Percentiles rank a stretch among this genome's conserved stretches.
These are phyloP conservation scores for Botrytis byssoidea DNA, from an alignment of 2,329 filamentous ascomycete genomes.

Conservation along the genomic window DNA sequence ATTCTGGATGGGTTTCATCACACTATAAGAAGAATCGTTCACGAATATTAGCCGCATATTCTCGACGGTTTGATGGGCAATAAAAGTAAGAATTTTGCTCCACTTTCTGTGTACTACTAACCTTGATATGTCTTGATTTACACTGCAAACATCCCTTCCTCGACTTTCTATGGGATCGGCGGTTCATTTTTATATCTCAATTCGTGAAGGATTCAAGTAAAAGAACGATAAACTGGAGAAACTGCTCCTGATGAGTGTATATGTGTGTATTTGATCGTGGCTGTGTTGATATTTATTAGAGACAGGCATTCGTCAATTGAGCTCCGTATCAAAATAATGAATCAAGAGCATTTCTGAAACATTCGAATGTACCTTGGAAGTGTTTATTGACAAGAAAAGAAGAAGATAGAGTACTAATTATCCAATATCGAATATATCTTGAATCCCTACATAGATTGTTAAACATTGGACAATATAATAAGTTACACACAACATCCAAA, in stretches of 20 bases:
- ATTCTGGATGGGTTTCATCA: slow-evolving; percentile 30
- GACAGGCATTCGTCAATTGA: neutral
- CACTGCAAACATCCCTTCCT: slow-evolving; percentile 30
- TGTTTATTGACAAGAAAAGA: neutral
- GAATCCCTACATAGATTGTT: neutral
- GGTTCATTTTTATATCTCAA: slow-evolving; percentile 12
- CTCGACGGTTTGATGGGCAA: neutral
- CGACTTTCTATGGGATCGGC: slow-evolving; percentile 32
- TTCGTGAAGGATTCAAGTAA: neutral
- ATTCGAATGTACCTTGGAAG: neutral
- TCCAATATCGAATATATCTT: neutral
- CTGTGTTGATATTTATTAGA: neutral
- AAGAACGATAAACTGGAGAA: neutral
- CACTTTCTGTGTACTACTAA: slow-evolving; percentile 10
- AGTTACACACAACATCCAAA: neutral
- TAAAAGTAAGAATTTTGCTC: neutral
- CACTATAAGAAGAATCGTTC: slow-evolving; percentile 23
- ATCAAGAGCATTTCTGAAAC: neutral
- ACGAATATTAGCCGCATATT: neutral
- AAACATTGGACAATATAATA: neutral
- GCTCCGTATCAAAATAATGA: neutral
- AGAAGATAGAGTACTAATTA: neutral
- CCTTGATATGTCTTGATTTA: slow-evolving; percentile 32
- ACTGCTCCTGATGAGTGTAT: neutral
- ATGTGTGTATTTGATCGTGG: neutral